phyloP scores from a whole-genome alignment of 352 stramenopile genomes.

The Pythium vanterpoolii region DNA sequence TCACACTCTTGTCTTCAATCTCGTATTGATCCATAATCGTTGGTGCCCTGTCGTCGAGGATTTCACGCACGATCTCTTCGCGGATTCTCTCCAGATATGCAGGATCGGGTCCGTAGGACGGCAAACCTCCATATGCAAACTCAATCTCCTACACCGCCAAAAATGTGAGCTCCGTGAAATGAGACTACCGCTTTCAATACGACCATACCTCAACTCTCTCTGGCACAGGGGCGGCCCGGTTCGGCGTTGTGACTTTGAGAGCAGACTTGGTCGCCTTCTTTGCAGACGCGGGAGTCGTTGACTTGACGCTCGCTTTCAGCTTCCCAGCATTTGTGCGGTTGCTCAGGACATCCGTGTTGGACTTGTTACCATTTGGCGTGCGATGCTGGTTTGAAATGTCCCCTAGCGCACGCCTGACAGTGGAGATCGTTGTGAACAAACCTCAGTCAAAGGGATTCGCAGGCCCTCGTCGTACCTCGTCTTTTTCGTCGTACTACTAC shows the following conservation, averaged over 20 bases:
- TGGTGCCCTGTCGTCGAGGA: conserved; percentile 41
- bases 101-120: conserved; percentile 29
- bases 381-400: conserved; percentile 81
- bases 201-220: conserved; percentile 42
- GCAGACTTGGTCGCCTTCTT: conserved; percentile 19
- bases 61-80: conserved; percentile 49
- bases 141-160: conserved; percentile 53
- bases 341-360: background rate
- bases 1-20: conserved; percentile 15
- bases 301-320: conserved; percentile 8
- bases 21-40: conserved; percentile 50
- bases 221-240: conserved; percentile 3
- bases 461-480: conserved; percentile 32
- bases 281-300: conserved; percentile 3
- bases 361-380: conserved; percentile 24
- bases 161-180: background rate
- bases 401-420: conserved; percentile 49
- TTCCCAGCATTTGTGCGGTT: conserved; percentile 10
- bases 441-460: background rate
- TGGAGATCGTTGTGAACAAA: background rate
- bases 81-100: conserved; percentile 43
- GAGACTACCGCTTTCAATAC: background rate
- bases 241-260: conserved; percentile 16
- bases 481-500: conserved; percentile 33
- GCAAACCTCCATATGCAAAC: conserved; percentile 61